phyloP scores from a whole-genome alignment of 2,329 filamentous ascomycete species.

The Colletotrichum euphorbiae region DNA sequence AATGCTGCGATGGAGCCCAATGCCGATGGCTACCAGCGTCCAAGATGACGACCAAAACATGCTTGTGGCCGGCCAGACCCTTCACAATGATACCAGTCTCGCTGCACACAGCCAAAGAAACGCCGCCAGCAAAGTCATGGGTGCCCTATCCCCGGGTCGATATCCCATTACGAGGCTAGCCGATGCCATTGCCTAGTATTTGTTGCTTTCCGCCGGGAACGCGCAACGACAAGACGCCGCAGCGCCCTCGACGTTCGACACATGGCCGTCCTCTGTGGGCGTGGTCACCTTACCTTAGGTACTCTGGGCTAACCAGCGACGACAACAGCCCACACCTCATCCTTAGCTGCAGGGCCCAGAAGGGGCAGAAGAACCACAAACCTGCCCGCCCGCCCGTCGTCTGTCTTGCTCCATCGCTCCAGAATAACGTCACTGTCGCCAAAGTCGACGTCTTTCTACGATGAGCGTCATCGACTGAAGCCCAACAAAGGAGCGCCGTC shows the following conservation, averaged over 20 bases:
- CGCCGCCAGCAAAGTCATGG: constrained; percentile 38
- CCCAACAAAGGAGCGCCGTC: constrained; percentile 15
- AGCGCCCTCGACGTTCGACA: constrained; percentile 16
- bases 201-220: constrained; percentile 34
- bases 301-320: constrained; percentile 14
- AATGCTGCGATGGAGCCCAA: constrained; percentile 18
- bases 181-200: constrained; percentile 21
- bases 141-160: constrained; percentile 33
- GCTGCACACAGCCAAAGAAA: constrained; percentile 33
- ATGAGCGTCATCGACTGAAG: constrained; percentile 19
- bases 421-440: constrained; percentile 28
- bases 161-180: constrained; percentile 38
- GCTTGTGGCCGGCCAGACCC: constrained; percentile 21
- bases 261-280: constrained; percentile 14
- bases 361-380: constrained; percentile 11
- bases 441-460: constrained; percentile 1
- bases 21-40: constrained; percentile 21
- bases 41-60: constrained; percentile 15
- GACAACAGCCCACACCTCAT: constrained; percentile 4
- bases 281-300: constrained; percentile 13
- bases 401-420: constrained; percentile 16
- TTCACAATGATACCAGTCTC: constrained; percentile 31
- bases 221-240: constrained; percentile 19
- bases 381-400: constrained; percentile 11
- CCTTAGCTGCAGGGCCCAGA: constrained; percentile 32